Conservation (phyloP, 73 alveolate species). For the Blepharisma japonicum region DNA sequence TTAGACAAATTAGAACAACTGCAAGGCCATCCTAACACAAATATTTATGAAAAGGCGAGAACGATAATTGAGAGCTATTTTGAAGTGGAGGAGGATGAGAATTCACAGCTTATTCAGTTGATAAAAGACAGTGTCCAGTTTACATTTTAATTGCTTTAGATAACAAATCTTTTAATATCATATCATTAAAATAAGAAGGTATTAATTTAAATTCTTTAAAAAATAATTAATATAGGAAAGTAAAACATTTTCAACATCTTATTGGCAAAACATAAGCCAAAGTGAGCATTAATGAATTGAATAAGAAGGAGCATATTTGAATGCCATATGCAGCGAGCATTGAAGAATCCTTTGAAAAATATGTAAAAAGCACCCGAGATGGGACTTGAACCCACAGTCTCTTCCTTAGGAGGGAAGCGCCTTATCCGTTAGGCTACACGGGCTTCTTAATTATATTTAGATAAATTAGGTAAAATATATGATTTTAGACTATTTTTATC, state of each 20-base stretch:
- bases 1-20: constrained; percentile 70
- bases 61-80: constrained; percentile 78
- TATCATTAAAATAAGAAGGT: no score
- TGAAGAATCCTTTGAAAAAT: no score
- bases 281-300: no score
- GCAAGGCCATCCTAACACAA: constrained; percentile 82
- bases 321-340: no score
- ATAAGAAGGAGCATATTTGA: no score
- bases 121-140: constrained; percentile 2
- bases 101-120: not conserved
- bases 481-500: no score
- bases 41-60: constrained; percentile 77
- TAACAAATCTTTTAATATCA: no score
- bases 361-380: constrained; percentile 45
- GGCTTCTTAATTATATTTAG: constrained; percentile 25
- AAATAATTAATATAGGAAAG: no score
- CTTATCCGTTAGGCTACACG: constrained; percentile 64
- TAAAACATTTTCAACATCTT: no score
- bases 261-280: no score
- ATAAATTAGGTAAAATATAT: not conserved
- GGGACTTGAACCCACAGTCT: constrained; percentile 72
- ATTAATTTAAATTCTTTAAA: no score
- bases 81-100: constrained; percentile 63
- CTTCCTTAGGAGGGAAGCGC: constrained; percentile 75
- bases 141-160: not conserved